Evolutionary conservation across 306 rosid species (phyloP), one percentile per base, ranked within the genome.

Genomic region (Albizia julibrissin): DNA sequence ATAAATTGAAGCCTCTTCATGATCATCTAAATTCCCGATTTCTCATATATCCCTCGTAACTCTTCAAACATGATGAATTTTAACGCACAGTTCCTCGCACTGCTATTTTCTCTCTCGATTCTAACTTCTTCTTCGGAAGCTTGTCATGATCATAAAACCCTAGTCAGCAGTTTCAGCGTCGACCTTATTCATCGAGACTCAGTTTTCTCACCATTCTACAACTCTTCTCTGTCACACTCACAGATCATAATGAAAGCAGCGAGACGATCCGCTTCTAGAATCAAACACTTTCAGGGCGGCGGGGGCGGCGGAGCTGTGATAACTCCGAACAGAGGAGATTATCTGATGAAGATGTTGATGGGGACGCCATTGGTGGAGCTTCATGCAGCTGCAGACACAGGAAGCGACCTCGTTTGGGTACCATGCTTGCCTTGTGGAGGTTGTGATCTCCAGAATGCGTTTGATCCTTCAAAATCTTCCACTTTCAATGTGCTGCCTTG

Each of bases 111-210:
- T 10, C n/a, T 61, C 11, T 37, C 44, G 6, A 8, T 18, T 6
- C 18, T 31, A 8, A 12, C 56, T 11, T 40, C 69, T 56, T 11
- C n/a, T 39, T 22, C 16, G 1, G 39, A 14, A 21, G 65, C 29
- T 22, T 58, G 65, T 58, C 31, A 21, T 22, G 11, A n/a, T 10
- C 22, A 54, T 9, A 56, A 54, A 13, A 33, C 13, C 18, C 34
- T 33, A 11, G 54, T 11, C 0, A 34, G 16, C 19, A 59, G 56
- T 5, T 69, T 76, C 33, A 82, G 74, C 44, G 8, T 76, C 19
- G 66, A 82, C 59, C 72, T 82, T 8, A 58, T 82, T 69, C 85
- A 82, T 47, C 59, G 73, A 9, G 73, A 82, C 26, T 76, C 81
- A n/a, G 49, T 29, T 21, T n/a, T 82, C 3, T 82, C 85, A 8